These are phyloP conservation scores for Neofusicoccum cordaticola DNA, from an alignment of 2,329 filamentous ascomycete species.

Conservation along the genomic window DNA sequence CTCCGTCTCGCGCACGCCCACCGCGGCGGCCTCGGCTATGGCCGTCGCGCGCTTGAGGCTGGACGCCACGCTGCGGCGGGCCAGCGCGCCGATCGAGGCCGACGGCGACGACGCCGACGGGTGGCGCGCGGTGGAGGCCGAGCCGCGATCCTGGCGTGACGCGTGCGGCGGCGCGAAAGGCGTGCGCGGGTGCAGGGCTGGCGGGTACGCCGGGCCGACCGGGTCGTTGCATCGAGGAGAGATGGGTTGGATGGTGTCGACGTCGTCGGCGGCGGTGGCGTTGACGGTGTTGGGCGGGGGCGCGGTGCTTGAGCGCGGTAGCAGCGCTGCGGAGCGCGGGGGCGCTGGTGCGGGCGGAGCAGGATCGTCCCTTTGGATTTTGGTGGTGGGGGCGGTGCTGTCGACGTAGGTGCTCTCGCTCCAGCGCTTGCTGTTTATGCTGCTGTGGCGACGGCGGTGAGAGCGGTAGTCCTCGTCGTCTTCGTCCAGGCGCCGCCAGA, in stretches of 20 bases:
- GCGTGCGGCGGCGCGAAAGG: not conserved
- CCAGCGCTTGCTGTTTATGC: not conserved
- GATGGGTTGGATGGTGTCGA: not conserved
- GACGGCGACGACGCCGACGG: not conserved
- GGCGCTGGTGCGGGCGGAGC: not conserved
- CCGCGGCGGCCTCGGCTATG: not conserved
- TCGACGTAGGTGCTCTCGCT: not conserved
- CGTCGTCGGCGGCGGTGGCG: too few relatives aligned
- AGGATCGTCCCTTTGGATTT: not conserved
- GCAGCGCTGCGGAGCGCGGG: not conserved
- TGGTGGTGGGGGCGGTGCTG: not conserved
- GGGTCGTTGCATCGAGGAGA: not conserved
- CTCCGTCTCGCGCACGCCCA: slow-evolving; percentile 36
- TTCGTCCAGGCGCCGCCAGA: not conserved
- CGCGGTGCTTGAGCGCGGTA: not conserved
- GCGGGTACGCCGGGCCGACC: not conserved
- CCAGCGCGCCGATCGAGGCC: not conserved
- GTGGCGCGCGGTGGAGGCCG: not conserved
- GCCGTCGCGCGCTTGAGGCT: slow-evolving; percentile 20
- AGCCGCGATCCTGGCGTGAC: not conserved
- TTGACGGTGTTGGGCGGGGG: not conserved
- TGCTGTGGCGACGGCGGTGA: not conserved
- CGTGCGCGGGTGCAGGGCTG: not conserved
- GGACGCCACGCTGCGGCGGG: slow-evolving; percentile 6
- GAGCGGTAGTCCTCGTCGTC: not conserved